Base-by-base conservation (phyloP, 2,329 filamentous ascomycete genomes). In the Colletotrichum ledebouriae region DNA sequence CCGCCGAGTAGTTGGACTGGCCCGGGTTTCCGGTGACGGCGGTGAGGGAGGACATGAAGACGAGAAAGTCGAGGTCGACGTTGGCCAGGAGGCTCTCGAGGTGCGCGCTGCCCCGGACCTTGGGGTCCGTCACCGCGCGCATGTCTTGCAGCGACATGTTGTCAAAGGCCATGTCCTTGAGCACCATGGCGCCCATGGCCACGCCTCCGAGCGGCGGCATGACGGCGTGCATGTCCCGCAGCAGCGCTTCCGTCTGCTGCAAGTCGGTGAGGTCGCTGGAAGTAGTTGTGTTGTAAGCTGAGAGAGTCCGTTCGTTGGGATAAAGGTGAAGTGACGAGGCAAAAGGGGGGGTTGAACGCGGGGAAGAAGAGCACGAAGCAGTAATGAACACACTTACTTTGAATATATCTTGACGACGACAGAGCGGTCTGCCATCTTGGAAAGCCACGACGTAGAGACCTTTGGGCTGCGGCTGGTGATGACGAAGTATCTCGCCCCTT, bases 1-100 rank as follows among this genome's bases (percentile, higher is more conserved):
- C 83, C 0, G 82, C 81, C 0, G 75, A 71, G 63, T 87, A 87
- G 70, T 80, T 82, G 2, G 77, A 69, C 70, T 87, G 84, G 17
- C 73, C 76, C 5, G 39, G n/a, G 49, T 76, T 78, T 6, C 79
- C 79, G 5, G 72, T 58, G 17, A 77, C 66, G 3, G 41, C 44
- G 1, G 72, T 56, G 1, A 76, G 10, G 0, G 79, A 81, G 0
- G 76, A 78, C 62, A 80, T 75, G 3, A 77, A 20, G 53, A 81
- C 69, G 67, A 80, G 80, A 70, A 80, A 81, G 37, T 81, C 79
- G 4, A 81, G 71, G 7, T 37, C 29, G 1, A 3, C 20, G 2
- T 13, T 11, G 2, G 20, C 3, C 25, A 65, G 53, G 1, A 53
- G 12, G 7, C 37, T 17, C 34, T 82, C 76, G 0, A 81, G 71